Base-by-base conservation (phyloP, 139 green algal species). In the Micractinium conductrix region DNA sequence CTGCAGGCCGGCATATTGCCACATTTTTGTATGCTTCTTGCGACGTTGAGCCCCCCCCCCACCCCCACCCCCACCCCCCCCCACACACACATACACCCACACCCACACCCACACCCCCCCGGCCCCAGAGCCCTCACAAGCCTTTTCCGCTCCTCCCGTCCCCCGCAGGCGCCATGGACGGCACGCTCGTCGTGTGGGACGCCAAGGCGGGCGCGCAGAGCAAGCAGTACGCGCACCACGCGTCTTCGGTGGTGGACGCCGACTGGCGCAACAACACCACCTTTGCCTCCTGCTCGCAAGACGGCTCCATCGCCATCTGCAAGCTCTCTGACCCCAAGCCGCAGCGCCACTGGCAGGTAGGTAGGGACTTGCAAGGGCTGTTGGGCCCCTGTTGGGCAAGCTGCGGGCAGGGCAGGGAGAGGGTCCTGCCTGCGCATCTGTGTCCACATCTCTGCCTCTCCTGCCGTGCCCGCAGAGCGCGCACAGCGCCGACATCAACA, bases 401-500 rank as follows among this genome's bases (percentile, higher is more conserved):
- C n/a, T n/a, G n/a, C n/a, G n/a, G n/a, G n/a, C n/a, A n/a, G n/a
- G n/a, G n/a, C n/a, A n/a, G n/a, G n/a, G n/a, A n/a, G n/a, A n/a
- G n/a, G n/a, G n/a, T n/a, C n/a, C n/a, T n/a, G n/a, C n/a, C n/a
- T n/a, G n/a, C n/a, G n/a, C n/a, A n/a, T n/a, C n/a, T n/a, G n/a
- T n/a, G n/a, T n/a, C n/a, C n/a, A n/a, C n/a, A n/a, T n/a, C n/a
- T n/a, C n/a, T n/a, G n/a, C n/a, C n/a, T n/a, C n/a, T n/a, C n/a
- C n/a, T n/a, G n/a, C n/a, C n/a, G n/a, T n/a, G n/a, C n/a, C 17
- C 22, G 55, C 81, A 95, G 71, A 26, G 81, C 40, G 96, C 94
- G 1, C 96, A 99, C 90, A 81, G 63, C 16, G 91, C 97, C 78
- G 96, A 99, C 87, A 95, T 99, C 55, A 99, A 99, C 87, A 91